These are phyloP conservation scores for Pythium aphanidermatum DNA, from an alignment of 352 stramenopile genomes.

Conservation along the genomic window DNA sequence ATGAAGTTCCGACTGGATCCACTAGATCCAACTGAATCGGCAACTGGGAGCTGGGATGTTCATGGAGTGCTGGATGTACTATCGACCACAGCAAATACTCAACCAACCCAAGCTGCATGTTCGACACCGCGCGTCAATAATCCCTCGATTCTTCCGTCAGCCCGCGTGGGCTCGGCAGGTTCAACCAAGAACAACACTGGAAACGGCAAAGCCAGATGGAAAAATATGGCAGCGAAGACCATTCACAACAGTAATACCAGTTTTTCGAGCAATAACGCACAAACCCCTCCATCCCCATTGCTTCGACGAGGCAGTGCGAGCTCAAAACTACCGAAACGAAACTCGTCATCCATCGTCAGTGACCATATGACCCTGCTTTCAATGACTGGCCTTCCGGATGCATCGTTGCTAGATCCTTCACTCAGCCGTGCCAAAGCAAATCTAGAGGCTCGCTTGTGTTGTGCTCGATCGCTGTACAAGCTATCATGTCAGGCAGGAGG, in stretches of 20 bases:
- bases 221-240: conserved; percentile 6
- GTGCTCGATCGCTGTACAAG: conserved; percentile 73
- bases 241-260: background rate
- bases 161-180: too few relatives aligned
- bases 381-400: too few relatives aligned
- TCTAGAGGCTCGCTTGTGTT: conserved; percentile 50
- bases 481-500: conserved; percentile 52
- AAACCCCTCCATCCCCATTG: background rate
- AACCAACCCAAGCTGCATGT: too few relatives aligned
- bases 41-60: conserved; percentile 3
- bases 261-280: background rate
- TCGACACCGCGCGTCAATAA: background rate
- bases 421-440: conserved; percentile 24
- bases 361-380: background rate
- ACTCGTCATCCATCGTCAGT: background rate
- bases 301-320: conserved; percentile 10
- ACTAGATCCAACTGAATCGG: conserved; percentile 5
- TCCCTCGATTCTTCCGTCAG: too few relatives aligned
- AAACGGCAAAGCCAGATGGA: conserved; percentile 10
- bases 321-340: background rate
- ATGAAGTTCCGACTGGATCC: conserved; percentile 30
- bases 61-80: conserved; percentile 6
- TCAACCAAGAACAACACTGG: conserved; percentile 1
- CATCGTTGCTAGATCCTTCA: too few relatives aligned
- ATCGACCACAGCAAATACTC: background rate